These are phyloP conservation scores for Acorus gramineus DNA, from an alignment of 106 monocot species.

Conservation along the genomic window DNA sequence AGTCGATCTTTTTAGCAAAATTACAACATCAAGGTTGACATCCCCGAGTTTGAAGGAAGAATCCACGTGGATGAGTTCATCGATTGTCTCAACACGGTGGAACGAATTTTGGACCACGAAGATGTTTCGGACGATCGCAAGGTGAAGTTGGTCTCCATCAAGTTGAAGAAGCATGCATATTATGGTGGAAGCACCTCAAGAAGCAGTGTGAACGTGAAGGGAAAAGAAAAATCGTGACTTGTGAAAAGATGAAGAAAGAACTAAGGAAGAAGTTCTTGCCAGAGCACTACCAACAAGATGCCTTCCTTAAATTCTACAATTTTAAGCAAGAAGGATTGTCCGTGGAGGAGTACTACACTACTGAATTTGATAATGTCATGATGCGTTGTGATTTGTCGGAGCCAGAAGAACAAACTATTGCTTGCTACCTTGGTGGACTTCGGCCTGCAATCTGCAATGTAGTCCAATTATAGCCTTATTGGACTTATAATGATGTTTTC, in stretches of 20 bases:
- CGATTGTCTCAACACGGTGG: slow-evolving; percentile 12
- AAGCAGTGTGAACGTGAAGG: not conserved
- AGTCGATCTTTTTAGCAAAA: no score
- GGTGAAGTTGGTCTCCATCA: slow-evolving; percentile 11
- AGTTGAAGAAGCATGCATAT: slow-evolving; percentile 7
- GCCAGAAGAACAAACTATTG: slow-evolving; percentile 20
- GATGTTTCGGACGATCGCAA: slow-evolving; percentile 6
- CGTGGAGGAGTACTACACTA: slow-evolving; percentile 16
- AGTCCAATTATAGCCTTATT: slow-evolving; percentile 16
- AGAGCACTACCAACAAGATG: slow-evolving; percentile 8
- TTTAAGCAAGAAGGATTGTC: slow-evolving; percentile 1
- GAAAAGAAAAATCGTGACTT: slow-evolving; percentile 1
- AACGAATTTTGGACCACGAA: slow-evolving; percentile 4
- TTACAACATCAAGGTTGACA: not conserved
- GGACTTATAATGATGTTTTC: slow-evolving; percentile 11
- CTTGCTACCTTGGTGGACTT: slow-evolving; percentile 19
- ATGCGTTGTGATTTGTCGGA: slow-evolving; percentile 3
- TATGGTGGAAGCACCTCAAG: slow-evolving; percentile 13
- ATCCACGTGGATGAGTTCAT: slow-evolving; percentile 5
- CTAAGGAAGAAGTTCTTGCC: slow-evolving; percentile 8
- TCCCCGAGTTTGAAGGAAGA: slow-evolving; percentile 6
- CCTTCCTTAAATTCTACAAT: slow-evolving; percentile 6
- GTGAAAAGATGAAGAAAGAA: slow-evolving; percentile 19
- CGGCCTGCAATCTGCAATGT: slow-evolving; percentile 7
- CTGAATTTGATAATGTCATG: slow-evolving; percentile 15